These are phyloP conservation scores for Cadophora sp. DNA, from an alignment of 2,329 filamentous ascomycete species.

Conservation along the genomic window DNA sequence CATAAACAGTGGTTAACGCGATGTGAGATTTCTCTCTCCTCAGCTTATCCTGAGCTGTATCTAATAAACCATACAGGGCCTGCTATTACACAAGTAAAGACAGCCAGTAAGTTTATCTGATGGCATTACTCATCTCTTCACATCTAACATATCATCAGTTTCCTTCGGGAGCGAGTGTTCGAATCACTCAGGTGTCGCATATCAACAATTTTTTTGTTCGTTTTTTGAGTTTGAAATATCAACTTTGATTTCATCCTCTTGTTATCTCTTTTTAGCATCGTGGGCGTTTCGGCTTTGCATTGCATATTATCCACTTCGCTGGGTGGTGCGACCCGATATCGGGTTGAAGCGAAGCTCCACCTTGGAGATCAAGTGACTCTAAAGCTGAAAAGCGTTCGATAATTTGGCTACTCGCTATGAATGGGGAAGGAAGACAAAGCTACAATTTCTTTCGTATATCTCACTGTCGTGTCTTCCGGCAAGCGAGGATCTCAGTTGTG, in stretches of 20 bases:
- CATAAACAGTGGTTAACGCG: constrained; percentile 34
- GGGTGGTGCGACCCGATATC: constrained; percentile 9
- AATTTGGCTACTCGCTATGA: too few species aligned
- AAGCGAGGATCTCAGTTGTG: too few species aligned
- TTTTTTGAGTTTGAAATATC: neutral
- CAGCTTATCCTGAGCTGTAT: neutral
- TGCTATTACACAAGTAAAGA: constrained; percentile 29
- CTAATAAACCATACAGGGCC: constrained; percentile 20
- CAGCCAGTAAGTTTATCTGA: constrained; percentile 3
- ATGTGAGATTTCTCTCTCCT: constrained; percentile 13
- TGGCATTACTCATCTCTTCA: neutral
- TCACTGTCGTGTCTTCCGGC: too few species aligned
- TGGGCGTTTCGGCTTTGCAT: neutral
- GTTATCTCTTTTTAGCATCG: neutral
- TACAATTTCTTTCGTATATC: too few species aligned
- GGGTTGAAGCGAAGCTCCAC: constrained; percentile 10
- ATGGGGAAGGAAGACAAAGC: too few species aligned
- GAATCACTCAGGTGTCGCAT: constrained; percentile 49
- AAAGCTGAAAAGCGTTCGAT: neutral
- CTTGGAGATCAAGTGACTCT: neutral
- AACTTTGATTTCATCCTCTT: too few species aligned
- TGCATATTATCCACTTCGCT: neutral
- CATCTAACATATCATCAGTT: constrained; percentile 40
- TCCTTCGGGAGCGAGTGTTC: constrained; percentile 51
- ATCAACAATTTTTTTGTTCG: constrained; percentile 10